Evolutionary conservation across 1,284 basidiomycete genomes (phyloP).

Genomic region (Tilletia horrida): DNA sequence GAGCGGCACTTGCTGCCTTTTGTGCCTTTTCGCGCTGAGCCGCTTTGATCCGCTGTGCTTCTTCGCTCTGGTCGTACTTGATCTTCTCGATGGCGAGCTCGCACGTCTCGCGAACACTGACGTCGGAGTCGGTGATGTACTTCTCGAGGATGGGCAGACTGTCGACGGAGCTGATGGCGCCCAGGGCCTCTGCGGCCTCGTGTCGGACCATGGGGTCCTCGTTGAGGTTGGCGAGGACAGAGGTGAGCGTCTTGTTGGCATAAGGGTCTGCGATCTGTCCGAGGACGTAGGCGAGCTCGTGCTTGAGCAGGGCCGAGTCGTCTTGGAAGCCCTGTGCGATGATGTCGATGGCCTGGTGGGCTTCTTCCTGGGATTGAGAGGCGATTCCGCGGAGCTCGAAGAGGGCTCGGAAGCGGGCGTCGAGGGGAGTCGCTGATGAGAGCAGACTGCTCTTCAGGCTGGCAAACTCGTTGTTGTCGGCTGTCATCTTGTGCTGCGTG

Average conservation of each 20-base stretch:
- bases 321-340: slow-evolving; percentile 84
- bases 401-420: slow-evolving; percentile 83
- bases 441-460: slow-evolving; percentile 1
- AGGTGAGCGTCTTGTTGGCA: slow-evolving; percentile 76
- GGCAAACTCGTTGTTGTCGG: neutral
- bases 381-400: slow-evolving; percentile 86
- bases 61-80: slow-evolving; percentile 71
- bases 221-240: slow-evolving; percentile 64
- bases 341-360: slow-evolving; percentile 66
- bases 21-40: slow-evolving; percentile 25
- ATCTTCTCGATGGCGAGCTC: slow-evolving; percentile 96
- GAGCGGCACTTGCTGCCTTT: too few species aligned
- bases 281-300: slow-evolving; percentile 94
- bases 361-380: slow-evolving; percentile 35
- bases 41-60: slow-evolving; percentile 53
- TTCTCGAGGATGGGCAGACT: slow-evolving; percentile 72
- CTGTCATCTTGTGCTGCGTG: neutral
- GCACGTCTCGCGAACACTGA: slow-evolving; percentile 89
- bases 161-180: slow-evolving; percentile 73
- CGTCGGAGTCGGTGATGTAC: slow-evolving; percentile 71
- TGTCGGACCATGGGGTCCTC: slow-evolving; percentile 98
- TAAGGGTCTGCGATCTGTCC: slow-evolving; percentile 77
- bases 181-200: slow-evolving; percentile 98
- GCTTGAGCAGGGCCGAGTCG: slow-evolving; percentile 85
- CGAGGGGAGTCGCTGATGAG: slow-evolving; percentile 71